Evolutionary conservation across 768 basidiomycete genomes (phyloP), one percentile per base, ranked within the genome.

Genomic region (Leccinum incarnatum): DNA sequence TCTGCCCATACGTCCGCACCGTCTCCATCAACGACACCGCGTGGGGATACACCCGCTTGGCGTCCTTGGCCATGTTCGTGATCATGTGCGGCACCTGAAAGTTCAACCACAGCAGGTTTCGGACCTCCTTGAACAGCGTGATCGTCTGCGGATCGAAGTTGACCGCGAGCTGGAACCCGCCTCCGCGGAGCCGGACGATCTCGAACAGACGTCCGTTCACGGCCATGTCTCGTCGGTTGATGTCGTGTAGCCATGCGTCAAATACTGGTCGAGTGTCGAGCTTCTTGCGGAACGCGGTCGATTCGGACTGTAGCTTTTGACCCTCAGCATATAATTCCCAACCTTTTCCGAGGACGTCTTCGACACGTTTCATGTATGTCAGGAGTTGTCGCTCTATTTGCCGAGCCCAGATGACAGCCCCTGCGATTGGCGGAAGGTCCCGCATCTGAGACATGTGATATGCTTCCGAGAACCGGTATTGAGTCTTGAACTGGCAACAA

Each of bases 281-380:
- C 75, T 98, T 99, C 74, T 91, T 92, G 49, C 93, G 86, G 83
- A 99, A 99, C 0, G 93, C 90, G 4, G 84, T 78, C 49, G 86
- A 89, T 74, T 98, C 97, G 29, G 89, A 87, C 67, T 98, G 94
- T 1, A 99, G 87, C 67, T 95, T 96, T 74, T 98, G 95, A 6
- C 97, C 97, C 67, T 99, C 97, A n/a, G 96, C 95, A 65, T 99
- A 98, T 59, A 94, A 86, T 69, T 98, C 95, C 96, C 97, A 99
- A 7, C 94, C 96, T 74, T 94, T 96, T 5, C 96, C 91, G 8
- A 99, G 86, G 2, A 99, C 97, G 71, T 98, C 96, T 69, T 98
- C 97, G 53, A 98, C 96, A 15, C 96, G 90, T 72, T 95, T 96
- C 96, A 99, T 99, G 78, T 98, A 98, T 1, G 93, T 88, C 58